A percentile compares a stretch with the other conserved stretches of the same genome.
These are phyloP conservation scores for Curvularia eragrostidis DNA, from an alignment of 2,329 filamentous ascomycete species.

Conservation along the genomic window DNA sequence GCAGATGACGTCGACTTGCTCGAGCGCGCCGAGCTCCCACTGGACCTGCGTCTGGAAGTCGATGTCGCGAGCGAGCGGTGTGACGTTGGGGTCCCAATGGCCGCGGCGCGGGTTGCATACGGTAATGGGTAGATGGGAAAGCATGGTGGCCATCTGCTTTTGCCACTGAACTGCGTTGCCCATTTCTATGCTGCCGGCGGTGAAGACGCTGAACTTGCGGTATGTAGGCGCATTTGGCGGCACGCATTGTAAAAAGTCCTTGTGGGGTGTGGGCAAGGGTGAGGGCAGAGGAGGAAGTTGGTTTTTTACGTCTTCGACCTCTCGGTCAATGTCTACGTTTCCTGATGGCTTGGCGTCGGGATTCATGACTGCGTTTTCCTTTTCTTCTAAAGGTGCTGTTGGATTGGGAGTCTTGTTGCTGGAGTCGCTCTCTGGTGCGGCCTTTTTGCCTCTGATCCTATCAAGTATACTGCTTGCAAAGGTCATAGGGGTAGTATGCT, in stretches of 20 bases:
- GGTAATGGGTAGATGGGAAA: conserved; percentile 57
- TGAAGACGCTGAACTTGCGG: conserved; percentile 58
- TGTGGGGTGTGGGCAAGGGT: conserved; percentile 18
- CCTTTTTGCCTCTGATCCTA: not conserved
- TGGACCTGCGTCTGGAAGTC: conserved; percentile 62
- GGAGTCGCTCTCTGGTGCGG: not conserved
- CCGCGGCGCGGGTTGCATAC: conserved; percentile 64
- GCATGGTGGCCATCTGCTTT: conserved; percentile 48
- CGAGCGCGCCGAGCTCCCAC: conserved; percentile 68
- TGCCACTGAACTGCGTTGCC: conserved; percentile 61
- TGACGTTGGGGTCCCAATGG: conserved; percentile 64
- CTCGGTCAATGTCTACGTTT: conserved; percentile 28
- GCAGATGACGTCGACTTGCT: conserved; percentile 61
- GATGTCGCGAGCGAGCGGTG: conserved; percentile 50
- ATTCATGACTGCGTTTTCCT: conserved; percentile 4
- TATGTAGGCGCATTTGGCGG: conserved; percentile 27
- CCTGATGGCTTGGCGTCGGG: not conserved
- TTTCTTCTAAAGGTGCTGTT: not conserved
- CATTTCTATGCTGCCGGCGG: conserved; percentile 64
- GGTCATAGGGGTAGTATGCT: not conserved
- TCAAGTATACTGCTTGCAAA: not conserved
- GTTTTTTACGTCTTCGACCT: conserved; percentile 27
- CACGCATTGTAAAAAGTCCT: conserved; percentile 24
- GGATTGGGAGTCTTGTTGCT: not conserved
- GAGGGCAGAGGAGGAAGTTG: conserved; percentile 29